These are phyloP conservation scores for Allium sativum DNA, from an alignment of 106 monocot species.

Conservation along the genomic window DNA sequence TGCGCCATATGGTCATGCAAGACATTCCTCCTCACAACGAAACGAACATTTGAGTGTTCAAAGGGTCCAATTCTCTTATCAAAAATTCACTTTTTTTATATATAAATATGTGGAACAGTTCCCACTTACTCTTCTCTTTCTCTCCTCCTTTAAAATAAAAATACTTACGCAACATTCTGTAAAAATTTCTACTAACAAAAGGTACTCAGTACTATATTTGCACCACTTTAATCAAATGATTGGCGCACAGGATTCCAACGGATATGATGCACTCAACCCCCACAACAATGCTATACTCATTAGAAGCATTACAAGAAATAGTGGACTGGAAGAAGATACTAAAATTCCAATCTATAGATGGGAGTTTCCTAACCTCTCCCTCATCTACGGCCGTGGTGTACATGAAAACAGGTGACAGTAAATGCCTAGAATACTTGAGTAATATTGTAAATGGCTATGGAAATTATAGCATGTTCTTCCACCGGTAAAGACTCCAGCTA, in stretches of 20 bases:
- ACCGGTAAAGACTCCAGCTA: too few relatives aligned
- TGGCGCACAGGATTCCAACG: slow-evolving; percentile 11
- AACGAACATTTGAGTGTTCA: too few relatives aligned
- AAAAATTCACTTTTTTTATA: too few relatives aligned
- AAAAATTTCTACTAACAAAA: too few relatives aligned
- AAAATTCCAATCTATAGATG: slow-evolving; percentile 7
- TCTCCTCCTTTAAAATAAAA: too few relatives aligned
- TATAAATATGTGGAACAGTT: too few relatives aligned
- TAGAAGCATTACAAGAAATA: slow-evolving; percentile 20
- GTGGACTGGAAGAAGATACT: slow-evolving; percentile 11
- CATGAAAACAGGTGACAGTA: slow-evolving; percentile 7
- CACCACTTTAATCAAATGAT: background rate
- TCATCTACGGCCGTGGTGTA: slow-evolving; percentile 5
- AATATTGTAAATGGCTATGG: slow-evolving; percentile 4
- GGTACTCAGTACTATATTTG: background rate
- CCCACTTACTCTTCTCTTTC: too few relatives aligned
- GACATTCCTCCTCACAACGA: too few relatives aligned
- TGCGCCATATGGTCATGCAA: too few relatives aligned
- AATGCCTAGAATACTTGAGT: slow-evolving; percentile 8
- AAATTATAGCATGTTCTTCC: slow-evolving; percentile 2
- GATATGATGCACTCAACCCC: slow-evolving; percentile 14
- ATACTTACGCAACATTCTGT: too few relatives aligned
- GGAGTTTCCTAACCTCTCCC: slow-evolving; percentile 3
- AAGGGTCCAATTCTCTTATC: too few relatives aligned
- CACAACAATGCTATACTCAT: slow-evolving; percentile 18